Percentiles rank a stretch among this genome's conserved stretches.
These are phyloP conservation scores for Golubevia pallescens DNA, from an alignment of 1,284 basidiomycete genomes.

Conservation along the genomic window DNA sequence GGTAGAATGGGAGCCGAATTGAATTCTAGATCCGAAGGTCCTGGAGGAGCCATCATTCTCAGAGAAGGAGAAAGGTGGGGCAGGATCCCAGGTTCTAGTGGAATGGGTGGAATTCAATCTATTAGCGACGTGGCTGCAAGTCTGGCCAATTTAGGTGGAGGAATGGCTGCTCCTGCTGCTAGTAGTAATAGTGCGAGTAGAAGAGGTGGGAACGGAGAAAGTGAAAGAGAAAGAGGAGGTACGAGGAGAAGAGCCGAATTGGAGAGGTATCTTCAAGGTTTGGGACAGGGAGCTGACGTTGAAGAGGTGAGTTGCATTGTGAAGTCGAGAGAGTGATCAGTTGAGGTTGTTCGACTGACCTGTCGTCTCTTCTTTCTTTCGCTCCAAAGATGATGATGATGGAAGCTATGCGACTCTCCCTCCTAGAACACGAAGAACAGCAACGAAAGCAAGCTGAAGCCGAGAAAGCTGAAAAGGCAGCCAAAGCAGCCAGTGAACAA, in stretches of 20 bases:
- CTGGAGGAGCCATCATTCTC: conserved; percentile 60
- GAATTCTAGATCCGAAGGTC: conserved; percentile 33
- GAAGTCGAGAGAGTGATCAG: background rate
- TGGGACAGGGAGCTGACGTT: background rate
- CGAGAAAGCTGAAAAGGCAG: conserved; percentile 23
- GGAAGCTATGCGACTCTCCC: conserved; percentile 59
- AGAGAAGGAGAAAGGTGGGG: conserved; percentile 37
- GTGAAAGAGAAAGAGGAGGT: conserved; percentile 15
- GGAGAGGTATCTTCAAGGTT: background rate
- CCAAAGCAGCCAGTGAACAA: background rate
- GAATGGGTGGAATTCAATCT: background rate
- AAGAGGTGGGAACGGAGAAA: background rate
- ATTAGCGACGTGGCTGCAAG: background rate
- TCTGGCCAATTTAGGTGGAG: background rate
- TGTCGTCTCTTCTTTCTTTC: background rate
- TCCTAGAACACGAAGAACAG: conserved; percentile 57
- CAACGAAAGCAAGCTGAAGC: conserved; percentile 41
- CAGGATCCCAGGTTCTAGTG: background rate
- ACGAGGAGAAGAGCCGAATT: conserved; percentile 1
- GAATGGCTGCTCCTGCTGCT: background rate
- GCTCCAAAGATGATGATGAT: conserved; percentile 38
- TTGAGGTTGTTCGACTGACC: background rate
- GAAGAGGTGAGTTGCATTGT: background rate
- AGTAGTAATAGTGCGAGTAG: conserved; percentile 4
- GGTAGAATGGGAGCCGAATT: conserved; percentile 55